These are phyloP conservation scores for Isabelozyma rhagii DNA, from an alignment of 805 yeast species.

Conservation along the genomic window DNA sequence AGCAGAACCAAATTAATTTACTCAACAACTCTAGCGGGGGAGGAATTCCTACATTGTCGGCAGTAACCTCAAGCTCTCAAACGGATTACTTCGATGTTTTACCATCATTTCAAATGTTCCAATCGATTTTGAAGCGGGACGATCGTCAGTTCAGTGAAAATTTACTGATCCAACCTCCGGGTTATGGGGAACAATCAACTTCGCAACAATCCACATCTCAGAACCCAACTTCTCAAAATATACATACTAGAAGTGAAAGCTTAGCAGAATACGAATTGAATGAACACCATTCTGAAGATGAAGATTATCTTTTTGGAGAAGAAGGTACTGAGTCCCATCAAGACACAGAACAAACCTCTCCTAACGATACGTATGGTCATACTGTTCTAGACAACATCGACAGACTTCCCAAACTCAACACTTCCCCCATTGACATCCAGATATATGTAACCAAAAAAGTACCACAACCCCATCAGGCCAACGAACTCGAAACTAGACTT, in stretches of 20 bases:
- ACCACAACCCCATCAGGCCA: slow-evolving; percentile 40
- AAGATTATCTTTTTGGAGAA: slow-evolving; percentile 10
- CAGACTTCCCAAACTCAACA: slow-evolving; percentile 38
- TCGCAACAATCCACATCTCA: slow-evolving; percentile 28
- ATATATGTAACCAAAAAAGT: slow-evolving; percentile 53
- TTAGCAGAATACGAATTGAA: slow-evolving; percentile 6
- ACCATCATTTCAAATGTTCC: slow-evolving; percentile 70
- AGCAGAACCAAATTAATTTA: slow-evolving; percentile 32
- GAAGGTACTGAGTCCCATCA: slow-evolving; percentile 1
- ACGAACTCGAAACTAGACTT: slow-evolving; percentile 43
- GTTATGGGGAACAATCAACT: slow-evolving; percentile 29
- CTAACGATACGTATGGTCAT: slow-evolving; percentile 32
- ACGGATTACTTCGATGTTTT: slow-evolving; percentile 52
- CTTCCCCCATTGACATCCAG: slow-evolving; percentile 46
- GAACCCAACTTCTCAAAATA: slow-evolving; percentile 3
- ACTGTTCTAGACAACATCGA: slow-evolving; percentile 53
- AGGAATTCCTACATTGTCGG: slow-evolving; percentile 13
- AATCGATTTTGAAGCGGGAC: slow-evolving; percentile 44
- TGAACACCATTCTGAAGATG: slow-evolving; percentile 11
- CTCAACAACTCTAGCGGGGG: slow-evolving; percentile 8
- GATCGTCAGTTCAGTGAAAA: slow-evolving; percentile 37
- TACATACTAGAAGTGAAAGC: slow-evolving; percentile 6
- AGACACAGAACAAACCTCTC: not conserved
- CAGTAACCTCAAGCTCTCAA: slow-evolving; percentile 24
- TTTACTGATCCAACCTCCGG: slow-evolving; percentile 30